Evolutionary conservation across 495 filamentous ascomycete genomes (phyloP).

Genomic region (Aspergillus haitiensis): DNA sequence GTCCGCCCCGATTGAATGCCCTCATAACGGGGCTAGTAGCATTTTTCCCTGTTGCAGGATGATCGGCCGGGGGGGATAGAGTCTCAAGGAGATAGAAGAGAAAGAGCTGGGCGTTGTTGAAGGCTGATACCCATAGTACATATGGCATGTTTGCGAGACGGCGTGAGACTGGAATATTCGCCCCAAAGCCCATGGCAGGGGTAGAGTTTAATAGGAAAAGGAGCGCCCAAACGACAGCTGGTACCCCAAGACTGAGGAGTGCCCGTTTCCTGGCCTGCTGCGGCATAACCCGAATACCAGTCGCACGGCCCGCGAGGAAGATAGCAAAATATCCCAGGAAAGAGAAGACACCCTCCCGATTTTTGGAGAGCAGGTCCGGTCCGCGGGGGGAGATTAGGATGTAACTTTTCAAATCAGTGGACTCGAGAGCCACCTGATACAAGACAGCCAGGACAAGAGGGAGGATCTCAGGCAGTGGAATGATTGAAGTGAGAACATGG

Average conservation of each 20-base stretch:
- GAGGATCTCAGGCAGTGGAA: conserved; percentile 73
- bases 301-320: conserved; percentile 84
- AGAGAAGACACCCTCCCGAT: conserved; percentile 90
- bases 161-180: conserved; percentile 71
- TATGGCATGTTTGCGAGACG: conserved; percentile 93
- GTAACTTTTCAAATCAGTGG: conserved; percentile 73
- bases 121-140: conserved; percentile 84
- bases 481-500: conserved; percentile 55
- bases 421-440: conserved; percentile 77
- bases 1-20: conserved; percentile 85
- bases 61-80: conserved; percentile 69
- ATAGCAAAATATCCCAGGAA: conserved; percentile 94
- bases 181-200: conserved; percentile 64
- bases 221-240: conserved; percentile 63
- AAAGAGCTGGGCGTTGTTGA: conserved; percentile 78
- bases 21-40: conserved; percentile 76
- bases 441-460: conserved; percentile 60
- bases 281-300: conserved; percentile 76
- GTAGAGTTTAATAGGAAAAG: conserved; percentile 67
- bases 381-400: conserved; percentile 79
- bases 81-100: conserved; percentile 76
- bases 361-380: conserved; percentile 75
- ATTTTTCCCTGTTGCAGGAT: conserved; percentile 51
- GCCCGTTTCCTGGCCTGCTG: conserved; percentile 52
- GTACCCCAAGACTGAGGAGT: conserved; percentile 57